Evolutionary conservation across 2,329 filamentous ascomycete species (phyloP), one percentile per base, ranked within the genome.

Genomic region (Cordyceps militaris): DNA sequence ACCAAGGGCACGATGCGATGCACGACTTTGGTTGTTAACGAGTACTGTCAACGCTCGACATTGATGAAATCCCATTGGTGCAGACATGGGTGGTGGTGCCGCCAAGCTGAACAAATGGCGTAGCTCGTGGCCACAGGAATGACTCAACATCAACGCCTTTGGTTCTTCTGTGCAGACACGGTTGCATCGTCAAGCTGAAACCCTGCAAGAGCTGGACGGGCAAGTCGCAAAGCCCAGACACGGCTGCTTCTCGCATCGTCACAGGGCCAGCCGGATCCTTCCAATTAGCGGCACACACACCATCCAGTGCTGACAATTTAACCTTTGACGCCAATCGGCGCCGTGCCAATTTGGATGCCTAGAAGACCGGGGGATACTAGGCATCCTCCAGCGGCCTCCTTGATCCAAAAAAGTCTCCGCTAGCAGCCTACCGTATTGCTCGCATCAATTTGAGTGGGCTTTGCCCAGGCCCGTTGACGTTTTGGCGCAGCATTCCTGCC

Each of bases 401-500:
- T 21, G 4, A 51, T 51, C 23, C n/a, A 26, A 28, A 13, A 9
- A 28, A 14, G 7, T 2, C 34, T 19, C 34, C 48, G 9, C 48
- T 51, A 14, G 16, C 23, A 28, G 23, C 9, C 16, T 32, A 28
- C 48, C 40, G 48, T 51, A 51, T 51, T 51, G 34, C 48, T 51
- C 48, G 47, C 30, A 34, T 49, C 47, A 34, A 48, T n/a, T n/a
- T 26, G 38, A 51, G 48, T 40, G 48, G 48, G 48, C 48, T 51
- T 5, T 30, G 26, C n/a, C 34, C 23, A 51, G 24, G 6, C 28
- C 11, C 16, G 9, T 40, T 19, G 23, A 19, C 28, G 50, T 28
- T 68, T 70, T 23, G 63, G 68, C 63, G 23, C 10, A 10, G 28
- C 10, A 42, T 38, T 38, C 16, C 14, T 38, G 38, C 38, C n/a